Evolutionary conservation across 169 alveolate species (phyloP).

Genomic region (Plasmodium ovale): DNA sequence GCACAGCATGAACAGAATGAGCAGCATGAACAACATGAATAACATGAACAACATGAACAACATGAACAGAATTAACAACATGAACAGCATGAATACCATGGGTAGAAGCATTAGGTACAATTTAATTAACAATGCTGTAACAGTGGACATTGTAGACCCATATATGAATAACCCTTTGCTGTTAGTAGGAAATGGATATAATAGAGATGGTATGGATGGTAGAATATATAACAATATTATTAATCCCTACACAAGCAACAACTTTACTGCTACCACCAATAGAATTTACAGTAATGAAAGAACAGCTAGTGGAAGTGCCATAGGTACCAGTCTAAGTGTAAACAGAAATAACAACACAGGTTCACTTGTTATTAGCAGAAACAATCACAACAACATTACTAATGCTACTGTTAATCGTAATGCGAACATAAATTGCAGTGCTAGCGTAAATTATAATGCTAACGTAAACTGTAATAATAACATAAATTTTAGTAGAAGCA

Average conservation of each 20-base stretch:
- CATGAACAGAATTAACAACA: not conserved
- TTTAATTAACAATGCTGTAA: slow-evolving; percentile 19
- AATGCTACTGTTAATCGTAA: too few relatives aligned
- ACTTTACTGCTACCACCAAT: not conserved
- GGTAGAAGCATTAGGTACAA: slow-evolving; percentile 8
- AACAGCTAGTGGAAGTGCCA: not conserved
- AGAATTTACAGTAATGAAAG: not conserved
- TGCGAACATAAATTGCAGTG: too few relatives aligned
- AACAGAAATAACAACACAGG: not conserved
- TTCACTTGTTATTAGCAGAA: not conserved
- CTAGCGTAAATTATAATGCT: not conserved
- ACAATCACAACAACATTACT: too few relatives aligned
- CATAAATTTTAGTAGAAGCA: not conserved
- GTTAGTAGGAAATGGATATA: slow-evolving; percentile 9
- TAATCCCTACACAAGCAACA: not conserved
- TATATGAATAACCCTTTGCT: not conserved
- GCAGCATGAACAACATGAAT: too few relatives aligned
- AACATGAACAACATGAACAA: too few relatives aligned
- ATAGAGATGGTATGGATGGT: not conserved
- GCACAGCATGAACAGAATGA: not conserved
- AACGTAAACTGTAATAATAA: not conserved
- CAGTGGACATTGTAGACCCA: not conserved
- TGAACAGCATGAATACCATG: not conserved
- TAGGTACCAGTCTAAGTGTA: too few relatives aligned
- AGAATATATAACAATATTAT: not conserved